phyloP scores from a whole-genome alignment of 2,329 filamentous ascomycete species.

The Colletotrichum horii region DNA sequence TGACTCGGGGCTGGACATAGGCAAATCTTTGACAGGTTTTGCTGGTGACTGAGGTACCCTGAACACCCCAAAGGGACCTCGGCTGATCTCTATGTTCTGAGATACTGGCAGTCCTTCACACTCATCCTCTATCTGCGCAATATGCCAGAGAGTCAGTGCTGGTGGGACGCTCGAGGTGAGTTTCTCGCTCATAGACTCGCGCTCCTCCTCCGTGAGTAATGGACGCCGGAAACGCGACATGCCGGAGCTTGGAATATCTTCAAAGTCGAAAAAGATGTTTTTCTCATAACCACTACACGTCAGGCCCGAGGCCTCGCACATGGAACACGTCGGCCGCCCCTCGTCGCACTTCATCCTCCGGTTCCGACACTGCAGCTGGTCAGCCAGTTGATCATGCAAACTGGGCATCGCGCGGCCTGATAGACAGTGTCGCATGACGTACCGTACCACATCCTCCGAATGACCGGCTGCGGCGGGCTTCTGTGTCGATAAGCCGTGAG shows the following conservation, averaged over 20 bases:
- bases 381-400: background rate
- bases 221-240: conserved; percentile 39
- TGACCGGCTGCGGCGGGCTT: conserved; percentile 27
- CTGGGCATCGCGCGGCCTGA: background rate
- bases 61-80: conserved; percentile 20
- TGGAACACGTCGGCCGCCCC: conserved; percentile 33
- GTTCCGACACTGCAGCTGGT: conserved; percentile 33
- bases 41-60: background rate
- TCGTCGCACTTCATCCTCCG: conserved; percentile 45
- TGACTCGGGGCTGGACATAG: background rate
- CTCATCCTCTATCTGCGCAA: conserved; percentile 33
- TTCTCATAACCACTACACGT: conserved; percentile 39
- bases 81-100: background rate
- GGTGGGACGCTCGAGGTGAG: conserved; percentile 32
- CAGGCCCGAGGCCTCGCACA: conserved; percentile 32
- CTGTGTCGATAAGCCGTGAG: background rate
- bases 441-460: conserved; percentile 20
- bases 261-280: conserved; percentile 35
- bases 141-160: conserved; percentile 19
- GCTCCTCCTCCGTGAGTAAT: conserved; percentile 39
- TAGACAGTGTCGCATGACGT: background rate
- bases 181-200: conserved; percentile 38
- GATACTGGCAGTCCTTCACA: conserved; percentile 19
- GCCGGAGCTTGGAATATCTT: conserved; percentile 13
- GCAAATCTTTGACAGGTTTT: background rate